These are phyloP conservation scores for Leccinum longicurvipes DNA, from an alignment of 768 basidiomycete genomes.

Conservation along the genomic window DNA sequence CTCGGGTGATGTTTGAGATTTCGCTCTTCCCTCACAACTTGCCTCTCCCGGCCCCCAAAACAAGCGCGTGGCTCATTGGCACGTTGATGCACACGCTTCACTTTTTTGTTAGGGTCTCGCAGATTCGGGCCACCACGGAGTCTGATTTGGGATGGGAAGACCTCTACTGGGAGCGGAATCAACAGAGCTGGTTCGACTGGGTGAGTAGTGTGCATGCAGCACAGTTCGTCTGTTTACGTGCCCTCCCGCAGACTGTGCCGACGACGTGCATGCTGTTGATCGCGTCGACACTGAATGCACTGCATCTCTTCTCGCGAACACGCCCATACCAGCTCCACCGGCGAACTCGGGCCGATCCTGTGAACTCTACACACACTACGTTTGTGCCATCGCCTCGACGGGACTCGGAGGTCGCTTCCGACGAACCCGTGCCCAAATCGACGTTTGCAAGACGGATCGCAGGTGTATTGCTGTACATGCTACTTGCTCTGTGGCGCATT, in stretches of 20 bases:
- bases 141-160: constrained; percentile 78
- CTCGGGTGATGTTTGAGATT: constrained; percentile 73
- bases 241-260: constrained; percentile 54
- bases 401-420: constrained; percentile 6
- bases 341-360: constrained; percentile 49
- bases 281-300: constrained; percentile 53
- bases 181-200: constrained; percentile 77
- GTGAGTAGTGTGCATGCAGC: constrained; percentile 38
- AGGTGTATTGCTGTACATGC: constrained; percentile 31
- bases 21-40: constrained; percentile 79
- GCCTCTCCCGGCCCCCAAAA: constrained; percentile 65
- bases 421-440: constrained; percentile 41
- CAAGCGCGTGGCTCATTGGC: constrained; percentile 64
- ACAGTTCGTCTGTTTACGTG: constrained; percentile 7
- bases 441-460: constrained; percentile 41
- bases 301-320: constrained; percentile 70
- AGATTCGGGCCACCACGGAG: constrained; percentile 53
- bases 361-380: constrained; percentile 66
- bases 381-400: constrained; percentile 51
- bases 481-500: constrained; percentile 44
- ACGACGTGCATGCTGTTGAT: constrained; percentile 54
- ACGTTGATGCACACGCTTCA: constrained; percentile 64
- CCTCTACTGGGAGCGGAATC: constrained; percentile 64
- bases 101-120: constrained; percentile 59
- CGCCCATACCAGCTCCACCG: constrained; percentile 66